phyloP scores from a whole-genome alignment of 805 yeast genomes.

The Nakazawaea ishiwadae region DNA sequence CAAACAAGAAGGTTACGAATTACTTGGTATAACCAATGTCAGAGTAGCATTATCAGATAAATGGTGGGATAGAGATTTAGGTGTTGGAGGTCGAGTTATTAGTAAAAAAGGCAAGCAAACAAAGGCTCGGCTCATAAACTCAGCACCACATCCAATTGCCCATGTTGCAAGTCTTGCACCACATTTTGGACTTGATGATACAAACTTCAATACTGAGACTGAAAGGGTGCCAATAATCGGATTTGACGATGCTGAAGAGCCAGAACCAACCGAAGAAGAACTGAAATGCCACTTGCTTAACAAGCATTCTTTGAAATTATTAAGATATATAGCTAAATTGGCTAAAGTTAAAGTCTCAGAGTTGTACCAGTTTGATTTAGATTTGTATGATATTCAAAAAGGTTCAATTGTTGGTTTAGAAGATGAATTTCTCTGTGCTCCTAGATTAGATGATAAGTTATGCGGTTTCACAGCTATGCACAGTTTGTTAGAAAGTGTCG shows the following conservation, averaged over 20 bases:
- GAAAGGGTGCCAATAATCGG: slow-evolving; percentile 81
- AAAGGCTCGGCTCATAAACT: slow-evolving; percentile 41
- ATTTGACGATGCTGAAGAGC: slow-evolving; percentile 33
- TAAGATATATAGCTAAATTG: slow-evolving; percentile 63
- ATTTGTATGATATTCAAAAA: slow-evolving; percentile 75
- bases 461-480: slow-evolving; percentile 70
- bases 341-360: slow-evolving; percentile 56
- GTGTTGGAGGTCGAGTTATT: slow-evolving; percentile 75
- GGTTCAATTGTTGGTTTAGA: slow-evolving; percentile 75
- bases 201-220: slow-evolving; percentile 70
- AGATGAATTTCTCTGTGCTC: slow-evolving; percentile 73
- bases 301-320: slow-evolving; percentile 60
- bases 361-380: slow-evolving; percentile 66
- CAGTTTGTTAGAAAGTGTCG: slow-evolving; percentile 38
- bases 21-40: slow-evolving; percentile 80
- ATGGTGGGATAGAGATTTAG: slow-evolving; percentile 86
- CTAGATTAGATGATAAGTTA: slow-evolving; percentile 80
- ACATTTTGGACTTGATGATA: slow-evolving; percentile 69
- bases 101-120: slow-evolving; percentile 18
- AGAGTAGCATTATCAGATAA: slow-evolving; percentile 60
- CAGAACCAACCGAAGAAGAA: slow-evolving; percentile 53
- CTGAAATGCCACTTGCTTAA: slow-evolving; percentile 59
- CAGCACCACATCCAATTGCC: slow-evolving; percentile 70
- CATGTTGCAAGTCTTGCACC: slow-evolving; percentile 83
- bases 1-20: slow-evolving; percentile 66